Percentiles rank a stretch among this genome's conserved stretches.
Conservation (phyloP, 371 early-diverging fungal species). For the Haplosporangium sp. region DNA sequence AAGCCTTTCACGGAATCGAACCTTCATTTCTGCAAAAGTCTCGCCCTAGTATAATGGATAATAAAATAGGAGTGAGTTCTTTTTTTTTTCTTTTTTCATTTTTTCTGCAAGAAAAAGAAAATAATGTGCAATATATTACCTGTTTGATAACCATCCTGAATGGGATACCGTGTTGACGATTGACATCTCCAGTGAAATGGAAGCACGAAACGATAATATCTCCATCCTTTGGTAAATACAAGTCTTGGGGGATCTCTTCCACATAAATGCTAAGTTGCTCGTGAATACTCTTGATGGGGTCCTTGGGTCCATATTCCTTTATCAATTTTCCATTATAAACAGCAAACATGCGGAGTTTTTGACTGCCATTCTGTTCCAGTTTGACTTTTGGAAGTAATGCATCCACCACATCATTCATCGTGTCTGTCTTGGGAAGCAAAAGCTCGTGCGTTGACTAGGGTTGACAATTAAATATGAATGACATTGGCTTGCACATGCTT, state of each 20-base stretch:
- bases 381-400: constrained; percentile 66
- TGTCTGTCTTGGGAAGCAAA: constrained; percentile 68
- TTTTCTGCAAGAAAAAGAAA: neutral
- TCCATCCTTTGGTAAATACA: constrained; percentile 61
- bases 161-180: constrained; percentile 84
- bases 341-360: constrained; percentile 60
- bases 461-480: constrained; percentile 23
- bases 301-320: constrained; percentile 56
- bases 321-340: constrained; percentile 57
- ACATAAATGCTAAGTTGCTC: constrained; percentile 48
- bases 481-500: constrained; percentile 1
- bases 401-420: constrained; percentile 70
- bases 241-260: constrained; percentile 76
- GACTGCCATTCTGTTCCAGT: constrained; percentile 41
- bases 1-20: constrained; percentile 76
- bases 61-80: neutral
- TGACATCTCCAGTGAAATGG: constrained; percentile 80
- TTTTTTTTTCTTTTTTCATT: neutral
- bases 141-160: constrained; percentile 78
- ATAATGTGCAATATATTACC: constrained; percentile 46
- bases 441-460: constrained; percentile 58
- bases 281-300: constrained; percentile 55
- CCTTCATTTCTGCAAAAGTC: constrained; percentile 73
- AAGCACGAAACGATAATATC: constrained; percentile 68
- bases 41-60: constrained; percentile 68